A percentile compares a stretch with the other conserved stretches of the same genome.
Conservation (phyloP, 163 green algal species). For the Scenedesmus sp. region DNA sequence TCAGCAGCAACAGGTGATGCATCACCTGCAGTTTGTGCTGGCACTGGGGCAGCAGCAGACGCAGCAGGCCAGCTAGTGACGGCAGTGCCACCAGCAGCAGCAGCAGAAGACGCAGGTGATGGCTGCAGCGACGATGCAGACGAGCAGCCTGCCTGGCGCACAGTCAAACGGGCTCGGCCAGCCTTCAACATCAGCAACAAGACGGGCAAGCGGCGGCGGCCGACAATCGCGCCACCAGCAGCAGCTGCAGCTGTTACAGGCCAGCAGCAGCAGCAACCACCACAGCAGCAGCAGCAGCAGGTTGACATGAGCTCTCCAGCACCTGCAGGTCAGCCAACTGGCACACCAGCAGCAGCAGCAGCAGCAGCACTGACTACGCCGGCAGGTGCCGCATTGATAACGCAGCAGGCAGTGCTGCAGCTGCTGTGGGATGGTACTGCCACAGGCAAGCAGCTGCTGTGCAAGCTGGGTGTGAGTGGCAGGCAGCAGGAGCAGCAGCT, state of each 20-base stretch:
- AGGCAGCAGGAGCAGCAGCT: constrained; percentile 25
- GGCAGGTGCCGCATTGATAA: neutral
- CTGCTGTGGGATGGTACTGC: constrained; percentile 1
- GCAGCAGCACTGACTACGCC: neutral
- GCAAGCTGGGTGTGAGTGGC: neutral
- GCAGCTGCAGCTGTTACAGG: neutral
- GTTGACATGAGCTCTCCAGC: neutral
- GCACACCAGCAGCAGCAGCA: neutral
- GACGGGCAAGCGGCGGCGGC: constrained; percentile 27
- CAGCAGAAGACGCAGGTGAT: neutral
- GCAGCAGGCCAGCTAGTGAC: neutral
- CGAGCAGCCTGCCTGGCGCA: neutral
- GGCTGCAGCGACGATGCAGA: neutral
- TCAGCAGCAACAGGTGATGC: neutral
- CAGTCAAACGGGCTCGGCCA: neutral
- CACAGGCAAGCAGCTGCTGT: neutral
- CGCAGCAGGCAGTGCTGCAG: constrained; percentile 8
- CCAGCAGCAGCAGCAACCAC: neutral
- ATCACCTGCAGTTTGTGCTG: neutral
- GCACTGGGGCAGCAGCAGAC: neutral
- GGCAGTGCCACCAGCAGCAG: neutral
- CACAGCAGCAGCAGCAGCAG: neutral
- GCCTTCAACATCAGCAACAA: constrained; percentile 30
- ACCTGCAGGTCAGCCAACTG: neutral
- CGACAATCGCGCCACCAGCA: constrained; percentile 22